Percentiles rank a stretch among this genome's conserved stretches.
Conservation (phyloP, 306 rosid species). For the Astragalus glycyphyllos region DNA sequence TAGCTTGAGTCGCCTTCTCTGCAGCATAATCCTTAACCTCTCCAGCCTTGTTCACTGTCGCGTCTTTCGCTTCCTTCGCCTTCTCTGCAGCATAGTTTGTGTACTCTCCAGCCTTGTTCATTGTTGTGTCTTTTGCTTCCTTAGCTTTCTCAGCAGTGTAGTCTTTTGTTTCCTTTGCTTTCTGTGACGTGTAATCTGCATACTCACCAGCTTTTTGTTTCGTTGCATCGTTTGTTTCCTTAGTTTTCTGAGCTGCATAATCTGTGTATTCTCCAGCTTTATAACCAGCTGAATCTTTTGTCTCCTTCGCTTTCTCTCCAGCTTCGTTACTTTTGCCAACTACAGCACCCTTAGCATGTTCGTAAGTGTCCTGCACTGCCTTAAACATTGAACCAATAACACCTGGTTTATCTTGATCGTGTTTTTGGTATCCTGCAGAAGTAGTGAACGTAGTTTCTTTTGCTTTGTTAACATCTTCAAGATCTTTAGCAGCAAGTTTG, state of each 20-base stretch:
- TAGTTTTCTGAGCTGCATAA: constrained; percentile 27
- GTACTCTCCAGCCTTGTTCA: constrained; percentile 31
- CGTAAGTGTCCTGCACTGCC: constrained; percentile 54
- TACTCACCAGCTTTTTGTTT: not conserved
- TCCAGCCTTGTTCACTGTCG: not conserved
- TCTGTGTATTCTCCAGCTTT: constrained; percentile 13
- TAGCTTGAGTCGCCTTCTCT: constrained; percentile 25
- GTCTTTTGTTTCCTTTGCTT: constrained; percentile 35
- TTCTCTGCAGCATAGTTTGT: constrained; percentile 2
- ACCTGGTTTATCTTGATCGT: constrained; percentile 46
- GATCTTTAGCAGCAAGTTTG: constrained; percentile 66
- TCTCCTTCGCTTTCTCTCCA: not conserved
- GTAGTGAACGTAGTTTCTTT: not conserved
- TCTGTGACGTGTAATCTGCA: constrained; percentile 5
- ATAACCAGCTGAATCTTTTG: constrained; percentile 9
- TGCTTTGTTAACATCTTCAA: constrained; percentile 58
- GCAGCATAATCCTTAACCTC: constrained; percentile 32
- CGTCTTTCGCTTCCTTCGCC: constrained; percentile 42
- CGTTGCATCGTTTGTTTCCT: not conserved
- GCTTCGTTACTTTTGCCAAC: constrained; percentile 57
- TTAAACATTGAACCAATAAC: constrained; percentile 63
- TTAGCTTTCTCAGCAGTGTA: constrained; percentile 1
- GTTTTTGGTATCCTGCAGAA: not conserved
- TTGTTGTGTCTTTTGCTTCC: constrained; percentile 29
- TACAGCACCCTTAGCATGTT: constrained; percentile 70